Conservation (phyloP, 2,329 filamentous ascomycete species). For the Calonectria pauciramosa region DNA sequence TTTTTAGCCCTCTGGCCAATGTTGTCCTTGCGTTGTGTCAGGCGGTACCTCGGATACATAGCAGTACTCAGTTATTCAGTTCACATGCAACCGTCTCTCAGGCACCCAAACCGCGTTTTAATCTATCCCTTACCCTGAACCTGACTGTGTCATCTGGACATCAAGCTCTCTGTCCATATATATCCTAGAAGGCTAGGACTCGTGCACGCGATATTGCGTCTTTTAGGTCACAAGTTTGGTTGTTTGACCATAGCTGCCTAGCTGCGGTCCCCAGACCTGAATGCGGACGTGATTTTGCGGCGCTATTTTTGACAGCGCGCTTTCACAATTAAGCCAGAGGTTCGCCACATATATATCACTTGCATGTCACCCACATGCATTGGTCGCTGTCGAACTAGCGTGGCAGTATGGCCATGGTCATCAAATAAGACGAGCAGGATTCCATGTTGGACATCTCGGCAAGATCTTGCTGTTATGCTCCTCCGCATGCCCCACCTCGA, state of each 20-base stretch:
- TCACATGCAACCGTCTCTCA: conserved; percentile 12
- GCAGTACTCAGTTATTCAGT: neutral
- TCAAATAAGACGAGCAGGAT: neutral
- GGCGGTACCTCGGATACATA: neutral
- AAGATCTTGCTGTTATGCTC: conserved; percentile 1
- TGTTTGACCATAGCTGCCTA: neutral
- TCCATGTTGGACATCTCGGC: neutral
- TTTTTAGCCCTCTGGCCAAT: neutral
- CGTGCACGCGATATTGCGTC: no score
- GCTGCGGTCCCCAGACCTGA: neutral
- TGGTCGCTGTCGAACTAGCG: neutral
- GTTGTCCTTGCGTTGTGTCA: neutral
- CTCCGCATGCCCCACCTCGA: conserved; percentile 10
- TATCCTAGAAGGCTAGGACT: neutral
- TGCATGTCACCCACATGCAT: neutral
- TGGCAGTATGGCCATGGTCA: neutral
- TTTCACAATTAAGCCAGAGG: neutral
- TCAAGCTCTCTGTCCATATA: neutral
- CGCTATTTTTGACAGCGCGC: no score
- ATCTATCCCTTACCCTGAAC: conserved; percentile 4
- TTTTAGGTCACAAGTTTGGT: neutral
- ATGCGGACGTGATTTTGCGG: neutral
- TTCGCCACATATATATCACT: neutral
- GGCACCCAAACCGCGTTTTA: neutral
- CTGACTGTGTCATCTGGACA: neutral